phyloP scores from a whole-genome alignment of 352 stramenopile genomes.

The Globisporangium cystogenes region DNA sequence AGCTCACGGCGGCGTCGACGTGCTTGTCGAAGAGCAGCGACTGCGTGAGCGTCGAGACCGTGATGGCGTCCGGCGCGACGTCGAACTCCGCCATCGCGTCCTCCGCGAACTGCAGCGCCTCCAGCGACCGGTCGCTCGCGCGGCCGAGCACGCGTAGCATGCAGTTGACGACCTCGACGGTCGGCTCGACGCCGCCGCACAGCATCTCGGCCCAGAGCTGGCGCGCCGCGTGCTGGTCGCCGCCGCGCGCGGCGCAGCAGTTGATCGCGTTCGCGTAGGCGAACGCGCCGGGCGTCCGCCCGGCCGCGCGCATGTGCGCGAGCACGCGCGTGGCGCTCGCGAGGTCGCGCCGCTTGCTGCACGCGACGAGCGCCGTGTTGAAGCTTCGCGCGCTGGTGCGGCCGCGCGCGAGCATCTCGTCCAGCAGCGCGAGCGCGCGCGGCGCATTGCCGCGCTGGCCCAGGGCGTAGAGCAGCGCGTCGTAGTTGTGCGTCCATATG shows the following conservation, averaged over 20 bases:
- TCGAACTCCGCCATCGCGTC: constrained; percentile 24
- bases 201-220: constrained; percentile 44
- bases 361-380: constrained; percentile 66
- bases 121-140: constrained; percentile 22
- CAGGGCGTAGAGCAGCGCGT: constrained; percentile 45
- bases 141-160: constrained; percentile 61
- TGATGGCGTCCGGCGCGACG: constrained; percentile 34
- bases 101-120: constrained; percentile 24
- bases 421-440: constrained; percentile 41
- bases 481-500: constrained; percentile 43
- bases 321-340: constrained; percentile 30
- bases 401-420: constrained; percentile 35
- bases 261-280: constrained; percentile 62
- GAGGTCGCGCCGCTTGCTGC: constrained; percentile 40
- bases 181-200: constrained; percentile 26
- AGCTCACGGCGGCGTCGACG: constrained; percentile 18
- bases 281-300: constrained; percentile 23
- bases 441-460: constrained; percentile 31
- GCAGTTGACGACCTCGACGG: constrained; percentile 40
- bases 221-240: constrained; percentile 27
- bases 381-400: constrained; percentile 47
- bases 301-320: constrained; percentile 31
- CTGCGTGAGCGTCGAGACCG: constrained; percentile 32
- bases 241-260: constrained; percentile 42
- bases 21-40: constrained; percentile 37